Evolutionary conservation across 805 yeast species (phyloP).

Genomic region (Yamadazyma laniorum): DNA sequence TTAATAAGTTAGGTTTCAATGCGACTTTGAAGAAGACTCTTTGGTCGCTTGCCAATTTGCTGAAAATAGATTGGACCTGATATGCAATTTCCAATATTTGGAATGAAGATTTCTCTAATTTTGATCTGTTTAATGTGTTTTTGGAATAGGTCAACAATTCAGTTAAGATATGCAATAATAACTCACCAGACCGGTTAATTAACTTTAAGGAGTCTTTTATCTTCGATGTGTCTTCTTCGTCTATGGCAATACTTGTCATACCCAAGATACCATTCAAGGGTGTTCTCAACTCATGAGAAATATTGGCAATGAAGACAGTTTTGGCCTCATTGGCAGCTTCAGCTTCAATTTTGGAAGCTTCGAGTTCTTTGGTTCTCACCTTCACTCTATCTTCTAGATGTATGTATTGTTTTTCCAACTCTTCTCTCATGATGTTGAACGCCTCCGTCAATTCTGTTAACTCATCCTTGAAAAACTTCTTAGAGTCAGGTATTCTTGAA

Average conservation of each 20-base stretch:
- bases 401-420: slow-evolving; percentile 77
- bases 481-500: slow-evolving; percentile 31
- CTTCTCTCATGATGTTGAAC: slow-evolving; percentile 88
- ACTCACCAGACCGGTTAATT: slow-evolving; percentile 88
- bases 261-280: slow-evolving; percentile 96
- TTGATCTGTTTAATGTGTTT: slow-evolving; percentile 80
- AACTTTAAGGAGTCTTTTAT: slow-evolving; percentile 75
- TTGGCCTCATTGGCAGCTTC: slow-evolving; percentile 97
- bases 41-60: slow-evolving; percentile 75
- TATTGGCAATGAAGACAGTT: slow-evolving; percentile 47
- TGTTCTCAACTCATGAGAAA: slow-evolving; percentile 72
- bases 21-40: slow-evolving; percentile 64
- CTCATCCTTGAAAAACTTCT: slow-evolving; percentile 71
- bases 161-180: slow-evolving; percentile 82
- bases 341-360: slow-evolving; percentile 83
- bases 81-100: slow-evolving; percentile 75
- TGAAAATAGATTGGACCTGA: slow-evolving; percentile 83
- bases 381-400: slow-evolving; percentile 85
- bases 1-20: slow-evolving; percentile 57
- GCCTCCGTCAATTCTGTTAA: slow-evolving; percentile 84
- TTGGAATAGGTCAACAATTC: slow-evolving; percentile 91
- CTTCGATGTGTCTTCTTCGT: slow-evolving; percentile 66
- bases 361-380: slow-evolving; percentile 82
- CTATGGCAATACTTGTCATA: slow-evolving; percentile 92
- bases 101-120: slow-evolving; percentile 80